These are phyloP conservation scores for Phaffomyces antillensis DNA, from an alignment of 805 yeast genomes.

Conservation along the genomic window DNA sequence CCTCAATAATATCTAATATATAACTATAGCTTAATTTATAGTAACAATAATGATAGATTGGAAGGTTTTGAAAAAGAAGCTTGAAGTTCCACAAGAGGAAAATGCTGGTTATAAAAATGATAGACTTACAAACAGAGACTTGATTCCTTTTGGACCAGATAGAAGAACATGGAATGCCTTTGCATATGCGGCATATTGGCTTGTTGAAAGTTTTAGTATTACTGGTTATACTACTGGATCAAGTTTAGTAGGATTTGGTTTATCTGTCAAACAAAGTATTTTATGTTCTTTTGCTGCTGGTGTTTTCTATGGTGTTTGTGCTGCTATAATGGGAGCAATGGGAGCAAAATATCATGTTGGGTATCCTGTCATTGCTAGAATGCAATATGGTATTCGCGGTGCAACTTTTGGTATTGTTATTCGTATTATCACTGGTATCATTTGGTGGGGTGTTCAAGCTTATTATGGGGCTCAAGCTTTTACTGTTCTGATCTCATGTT, in stretches of 20 bases:
- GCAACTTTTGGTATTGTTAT: constrained; percentile 29
- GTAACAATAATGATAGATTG: not conserved
- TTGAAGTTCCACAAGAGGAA: constrained; percentile 23
- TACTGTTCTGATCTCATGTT: constrained; percentile 24
- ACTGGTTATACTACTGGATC: constrained; percentile 32
- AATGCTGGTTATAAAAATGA: constrained; percentile 22
- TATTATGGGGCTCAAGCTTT: constrained; percentile 31
- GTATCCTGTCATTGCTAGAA: constrained; percentile 31
- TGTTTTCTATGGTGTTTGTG: constrained; percentile 22
- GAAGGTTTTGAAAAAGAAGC: constrained; percentile 6
- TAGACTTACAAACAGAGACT: constrained; percentile 30
- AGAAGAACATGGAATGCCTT: constrained; percentile 31
- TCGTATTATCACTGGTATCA: constrained; percentile 29
- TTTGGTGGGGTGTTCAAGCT: constrained; percentile 34
- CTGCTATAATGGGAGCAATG: constrained; percentile 19
- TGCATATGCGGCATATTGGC: constrained; percentile 31
- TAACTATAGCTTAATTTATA: too few species aligned
- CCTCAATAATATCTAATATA: too few species aligned
- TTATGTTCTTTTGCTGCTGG: constrained; percentile 22
- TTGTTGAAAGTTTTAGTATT: constrained; percentile 29
- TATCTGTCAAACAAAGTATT: constrained; percentile 24
- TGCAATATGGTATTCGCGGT: constrained; percentile 30
- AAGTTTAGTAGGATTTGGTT: constrained; percentile 21
- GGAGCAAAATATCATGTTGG: constrained; percentile 31
- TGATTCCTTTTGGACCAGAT: constrained; percentile 30